These are phyloP conservation scores for Silene uniflora DNA, from an alignment of 148 eudicot genomes.

Conservation along the genomic window DNA sequence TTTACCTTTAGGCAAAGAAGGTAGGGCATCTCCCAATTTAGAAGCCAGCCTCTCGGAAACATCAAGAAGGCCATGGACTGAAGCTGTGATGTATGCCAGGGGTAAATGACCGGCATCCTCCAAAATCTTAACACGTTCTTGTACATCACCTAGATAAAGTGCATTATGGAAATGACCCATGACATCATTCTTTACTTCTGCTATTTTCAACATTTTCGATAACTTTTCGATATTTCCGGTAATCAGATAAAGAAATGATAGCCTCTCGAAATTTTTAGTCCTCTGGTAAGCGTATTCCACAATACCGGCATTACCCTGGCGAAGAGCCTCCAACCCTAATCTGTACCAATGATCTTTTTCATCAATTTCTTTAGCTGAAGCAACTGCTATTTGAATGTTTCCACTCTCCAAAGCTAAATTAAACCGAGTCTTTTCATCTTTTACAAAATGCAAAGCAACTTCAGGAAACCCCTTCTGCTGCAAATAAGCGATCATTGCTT, in stretches of 20 bases:
- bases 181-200: constrained; percentile 69
- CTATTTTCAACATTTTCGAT: constrained; percentile 72
- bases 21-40: constrained; percentile 57
- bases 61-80: constrained; percentile 58
- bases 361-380: constrained; percentile 77
- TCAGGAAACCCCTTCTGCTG: constrained; percentile 89
- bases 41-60: constrained; percentile 51
- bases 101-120: constrained; percentile 67
- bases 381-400: constrained; percentile 71
- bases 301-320: constrained; percentile 72
- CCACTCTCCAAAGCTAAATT: constrained; percentile 75
- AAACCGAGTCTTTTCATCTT: constrained; percentile 77
- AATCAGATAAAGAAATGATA: constrained; percentile 67
- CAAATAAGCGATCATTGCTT: constrained; percentile 80
- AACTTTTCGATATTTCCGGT: constrained; percentile 65
- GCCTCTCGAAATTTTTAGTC: constrained; percentile 71
- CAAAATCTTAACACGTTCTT: constrained; percentile 67
- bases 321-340: constrained; percentile 78
- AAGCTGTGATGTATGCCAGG: constrained; percentile 70
- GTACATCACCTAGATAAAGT: constrained; percentile 63
- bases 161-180: constrained; percentile 89
- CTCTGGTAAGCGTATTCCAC: constrained; percentile 77
- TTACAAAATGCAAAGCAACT: constrained; percentile 81
- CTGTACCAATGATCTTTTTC: constrained; percentile 82
- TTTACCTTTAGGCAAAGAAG: constrained; percentile 52